Evolutionary conservation across 2,329 filamentous ascomycete species (phyloP), one percentile per base, ranked within the genome.

Genomic region (Aspergillus sp.): DNA sequence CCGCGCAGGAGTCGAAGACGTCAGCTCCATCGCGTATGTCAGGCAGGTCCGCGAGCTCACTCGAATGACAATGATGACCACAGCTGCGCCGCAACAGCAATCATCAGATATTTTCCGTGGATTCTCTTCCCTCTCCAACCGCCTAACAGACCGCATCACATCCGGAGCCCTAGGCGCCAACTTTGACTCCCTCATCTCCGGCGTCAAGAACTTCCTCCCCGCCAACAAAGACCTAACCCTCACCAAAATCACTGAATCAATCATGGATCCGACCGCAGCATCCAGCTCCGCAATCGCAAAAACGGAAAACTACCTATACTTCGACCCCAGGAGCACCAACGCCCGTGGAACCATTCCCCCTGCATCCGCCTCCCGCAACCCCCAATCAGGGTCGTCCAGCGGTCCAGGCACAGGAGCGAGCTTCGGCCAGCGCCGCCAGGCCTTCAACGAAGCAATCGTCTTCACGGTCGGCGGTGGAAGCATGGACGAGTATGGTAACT

Each of bases 401-500:
- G 84, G 83, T 1, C 79, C 81, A 74, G 91, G 91, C 3, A 90
- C 89, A 22, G 83, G 85, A 34, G 93, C 92, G 6, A 96, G 86
- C 55, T 98, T 98, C 74, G 95, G 93, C 1, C 93, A 98, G 75
- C 80, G 92, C 59, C 82, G 93, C 54, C 93, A 96, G 69, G 92
- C 91, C 0, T 97, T 93, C 75, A 90, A 86, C 49, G 93, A 96
- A 69, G 90, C 91, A 1, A 88, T 96, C 54, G 91, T 96, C n/a
- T 96, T 97, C 71, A 93, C 91, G 0, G 91, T 96, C 3, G 95
- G 95, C 4, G 95, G 96, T 47, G 95, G 95, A 42, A 97, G 92
- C 72, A 98, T 99, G 90, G 95, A 99, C 67, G 95, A 99, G 74
- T 99, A 98, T 72, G 93, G 93, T 19, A 99, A 99, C 75, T 74